Evolutionary conservation across 129 eudicot genomes (phyloP).

Genomic region (Deinandra increscens): DNA sequence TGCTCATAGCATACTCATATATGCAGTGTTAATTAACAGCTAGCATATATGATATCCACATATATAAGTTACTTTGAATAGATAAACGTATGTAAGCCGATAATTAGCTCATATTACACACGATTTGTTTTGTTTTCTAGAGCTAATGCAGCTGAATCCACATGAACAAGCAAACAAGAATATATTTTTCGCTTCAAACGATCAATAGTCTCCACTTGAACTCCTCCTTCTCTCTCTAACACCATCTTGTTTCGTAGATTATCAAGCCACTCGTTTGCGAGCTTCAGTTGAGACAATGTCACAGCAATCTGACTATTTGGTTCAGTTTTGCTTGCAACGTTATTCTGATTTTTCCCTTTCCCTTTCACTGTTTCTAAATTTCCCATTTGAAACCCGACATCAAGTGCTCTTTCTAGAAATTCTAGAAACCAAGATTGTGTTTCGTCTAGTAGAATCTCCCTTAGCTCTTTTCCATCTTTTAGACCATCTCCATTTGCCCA

Average conservation of each 20-base stretch:
- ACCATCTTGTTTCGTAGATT: constrained; percentile 38
- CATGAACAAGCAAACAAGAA: constrained; percentile 69
- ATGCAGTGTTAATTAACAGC: too few species aligned
- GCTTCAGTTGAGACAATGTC: constrained; percentile 70
- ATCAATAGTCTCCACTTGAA: constrained; percentile 43
- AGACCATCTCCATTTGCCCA: constrained; percentile 82
- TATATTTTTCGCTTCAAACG: constrained; percentile 77
- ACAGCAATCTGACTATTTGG: constrained; percentile 63
- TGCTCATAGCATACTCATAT: too few species aligned
- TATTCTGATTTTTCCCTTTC: constrained; percentile 37
- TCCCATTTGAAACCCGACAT: constrained; percentile 49
- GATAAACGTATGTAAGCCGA: constrained; percentile 1
- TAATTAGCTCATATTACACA: constrained; percentile 8
- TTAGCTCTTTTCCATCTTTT: constrained; percentile 43
- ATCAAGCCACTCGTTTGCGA: constrained; percentile 81
- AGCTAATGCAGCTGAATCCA: constrained; percentile 83
- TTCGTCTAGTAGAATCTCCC: constrained; percentile 48
- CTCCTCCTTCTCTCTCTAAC: constrained; percentile 31
- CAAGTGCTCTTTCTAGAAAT: constrained; percentile 69
- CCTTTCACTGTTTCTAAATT: constrained; percentile 36
- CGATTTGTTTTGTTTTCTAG: constrained; percentile 49
- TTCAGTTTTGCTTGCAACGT: constrained; percentile 30
- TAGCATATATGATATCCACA: constrained; percentile 5
- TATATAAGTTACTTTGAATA: constrained; percentile 19
- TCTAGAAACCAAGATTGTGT: constrained; percentile 70